Base-by-base conservation (phyloP, 441 rosid species). In the Monsonia emarginata region DNA sequence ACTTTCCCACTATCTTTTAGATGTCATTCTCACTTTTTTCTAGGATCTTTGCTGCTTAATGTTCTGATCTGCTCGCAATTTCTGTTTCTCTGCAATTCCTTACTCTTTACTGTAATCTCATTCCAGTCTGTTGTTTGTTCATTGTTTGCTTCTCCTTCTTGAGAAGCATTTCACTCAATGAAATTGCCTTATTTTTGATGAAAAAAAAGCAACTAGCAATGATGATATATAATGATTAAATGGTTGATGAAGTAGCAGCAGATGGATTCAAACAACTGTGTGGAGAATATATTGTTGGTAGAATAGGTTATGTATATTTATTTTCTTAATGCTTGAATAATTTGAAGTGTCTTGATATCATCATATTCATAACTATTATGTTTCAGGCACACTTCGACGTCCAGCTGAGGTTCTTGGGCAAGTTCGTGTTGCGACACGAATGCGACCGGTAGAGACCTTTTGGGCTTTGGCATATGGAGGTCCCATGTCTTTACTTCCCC, bases 361-460 rank as follows among this genome's bases (percentile, higher is more conserved):
- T 70, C 32, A 50, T 77, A 66, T 60, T 48, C 66, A 26, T 65
- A 54, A 73, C 67, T 72, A 54, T 66, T 68, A 63, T 74, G 68
- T 71, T 72, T 71, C 79, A 90, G 99, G 99, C 69, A 76, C 79
- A 69, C 77, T 83, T 60, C 85, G 97, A 63, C 83, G 99, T 64
- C 99, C 98, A 48, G 99, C 94, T 58, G 99, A 95, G 83, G 95
- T 95, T 77, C 98, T 95, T 70, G 99, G 99, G 80, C 99, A 95
- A 84, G 98, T 92, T 48, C 89, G 90, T 83, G 89, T 95, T 74
- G 98, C 97, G 42, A 79, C 84, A 32, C 84, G 98, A 82, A 85
- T 85, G 84, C 84, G 87, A 74, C 85, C 99, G 4, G 88, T 80
- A 75, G 95, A 95, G 76, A 89, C 98, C 70, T 75, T 95, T 66